Evolutionary conservation across 1,139 yeast species (phyloP), one percentile per base, ranked within the genome.

Genomic region (Schizosaccharomyces versatilis): DNA sequence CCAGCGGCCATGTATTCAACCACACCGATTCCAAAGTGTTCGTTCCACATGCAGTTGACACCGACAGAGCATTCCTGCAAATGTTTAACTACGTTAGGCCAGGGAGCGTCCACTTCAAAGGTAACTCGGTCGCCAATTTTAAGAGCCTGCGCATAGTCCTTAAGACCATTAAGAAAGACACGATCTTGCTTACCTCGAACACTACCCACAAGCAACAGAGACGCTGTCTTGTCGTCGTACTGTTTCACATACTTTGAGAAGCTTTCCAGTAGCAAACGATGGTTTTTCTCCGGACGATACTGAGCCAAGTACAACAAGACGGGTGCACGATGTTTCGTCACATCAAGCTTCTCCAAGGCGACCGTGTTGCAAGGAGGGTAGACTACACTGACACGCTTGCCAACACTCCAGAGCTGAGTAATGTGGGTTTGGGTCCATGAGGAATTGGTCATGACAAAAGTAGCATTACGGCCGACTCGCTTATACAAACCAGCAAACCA

Each of bases 31-130:
- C 99, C 99, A 66, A 93, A 93, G 69, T 93, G 99, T 69, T 93
- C 99, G 67, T 93, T 90, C 98, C 98, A 93, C 99, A 93, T 93
- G 36, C 95, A 90, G 64, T 93, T 88, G 53, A 90, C 72, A 2
- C 98, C 98, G 62, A 77, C 80, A 44, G 79, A 77, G 1, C 88
- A 77, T 7, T 67, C 68, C n/a, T 71, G 64, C 51, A 93, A 70
- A 59, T 76, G 74, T 40, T 68, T 63, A 51, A 76, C 71, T 17
- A 93, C 79, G 36, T 73, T 75, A 1, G 71, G 73, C 70, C 85
- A 84, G 6, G 85, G 74, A 47, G 90, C 81, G 66, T 90, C 94
- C 7, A 84, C 75, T 2, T 80, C 73, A 62, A 90, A 83, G 53
- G 78, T 77, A 51, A 86, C 76, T 54, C 70, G 68, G 1, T 71